Evolutionary conservation across 805 yeast species (phyloP).

Genomic region (Ogataea philodendri): DNA sequence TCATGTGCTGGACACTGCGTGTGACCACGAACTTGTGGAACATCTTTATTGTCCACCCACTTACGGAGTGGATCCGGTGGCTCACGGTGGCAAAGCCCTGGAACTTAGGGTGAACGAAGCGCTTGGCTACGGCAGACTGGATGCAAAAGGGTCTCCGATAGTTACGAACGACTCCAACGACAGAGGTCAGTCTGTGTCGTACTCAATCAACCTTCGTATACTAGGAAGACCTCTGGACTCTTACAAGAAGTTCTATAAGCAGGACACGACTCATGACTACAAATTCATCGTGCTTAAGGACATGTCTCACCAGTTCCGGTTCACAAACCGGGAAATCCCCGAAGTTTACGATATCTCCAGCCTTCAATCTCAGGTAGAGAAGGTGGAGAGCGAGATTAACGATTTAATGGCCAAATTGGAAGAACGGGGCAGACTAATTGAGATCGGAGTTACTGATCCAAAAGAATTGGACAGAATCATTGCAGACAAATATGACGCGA

Average conservation of each 20-base stretch:
- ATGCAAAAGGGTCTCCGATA: slow-evolving; percentile 52
- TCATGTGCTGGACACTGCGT: slow-evolving; percentile 48
- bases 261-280: slow-evolving; percentile 21
- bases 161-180: slow-evolving; percentile 45
- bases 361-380: slow-evolving; percentile 10
- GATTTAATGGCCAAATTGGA: slow-evolving; percentile 9
- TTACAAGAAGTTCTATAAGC: slow-evolving; percentile 24
- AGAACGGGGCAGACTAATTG: slow-evolving; percentile 8
- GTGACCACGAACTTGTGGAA: slow-evolving; percentile 40
- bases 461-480: neutral
- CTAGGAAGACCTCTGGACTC: slow-evolving; percentile 43
- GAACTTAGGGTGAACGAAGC: slow-evolving; percentile 34
- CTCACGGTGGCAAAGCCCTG: slow-evolving; percentile 24
- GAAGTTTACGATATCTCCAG: neutral
- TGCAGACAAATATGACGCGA: neutral
- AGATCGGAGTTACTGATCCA: slow-evolving; percentile 15
- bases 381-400: slow-evolving; percentile 8
- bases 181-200: slow-evolving; percentile 43
- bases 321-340: slow-evolving; percentile 13
- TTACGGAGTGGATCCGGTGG: slow-evolving; percentile 36
- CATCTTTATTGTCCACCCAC: slow-evolving; percentile 42
- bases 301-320: slow-evolving; percentile 22
- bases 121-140: slow-evolving; percentile 55
- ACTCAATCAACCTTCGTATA: slow-evolving; percentile 53
- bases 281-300: slow-evolving; percentile 26